Evolutionary conservation across 371 early-diverging fungal genomes (phyloP), one percentile per base, ranked within the genome.

Genomic region (Actinomortierella wolfii): DNA sequence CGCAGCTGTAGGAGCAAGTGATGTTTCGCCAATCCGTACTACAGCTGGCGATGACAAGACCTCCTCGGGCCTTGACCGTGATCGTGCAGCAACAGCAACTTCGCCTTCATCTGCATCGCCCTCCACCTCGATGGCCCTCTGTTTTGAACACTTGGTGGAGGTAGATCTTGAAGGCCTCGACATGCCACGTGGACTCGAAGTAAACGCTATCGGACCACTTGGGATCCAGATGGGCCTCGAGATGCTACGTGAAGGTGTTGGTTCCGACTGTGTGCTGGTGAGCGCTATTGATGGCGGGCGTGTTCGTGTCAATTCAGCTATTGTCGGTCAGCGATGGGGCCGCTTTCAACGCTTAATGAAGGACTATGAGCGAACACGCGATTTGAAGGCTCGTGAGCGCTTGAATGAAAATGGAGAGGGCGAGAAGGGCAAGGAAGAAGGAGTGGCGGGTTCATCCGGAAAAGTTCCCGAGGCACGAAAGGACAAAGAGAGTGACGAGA

Each of bases 101-200:
- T 11, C 34, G 4, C 34, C 34, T 34, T 11, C 34, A 4, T 34
- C 34, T 52, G 78, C 50, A 57, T 59, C 18, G 64, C 77, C 57
- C 79, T 78, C 56, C 78, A 80, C 54, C 74, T 80, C 64, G 56
- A 69, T n/a, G 61, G 80, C 41, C 68, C 77, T 86, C 54, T 87
- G 86, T 62, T 91, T 86, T 68, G 78, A 83, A 29, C 87, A 91
- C 54, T 51, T 88, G 56, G 82, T 86, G 24, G 78, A 81, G 28
- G 83, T 91, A 7, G 87, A 89, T 48, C 46, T 91, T 62, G 86
- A 88, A 42, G 88, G 89, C 0, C 81, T 91, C 61, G 91, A 90
- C 8, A 78, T 85, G 5, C 81, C 81, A 65, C 70, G 62, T 0
- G 57, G 70, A 9, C 63, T 81, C 8, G 79, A 84, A 2, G 78